phyloP scores from a whole-genome alignment of 2,329 filamentous ascomycete genomes.

The Westerdykella ornata region DNA sequence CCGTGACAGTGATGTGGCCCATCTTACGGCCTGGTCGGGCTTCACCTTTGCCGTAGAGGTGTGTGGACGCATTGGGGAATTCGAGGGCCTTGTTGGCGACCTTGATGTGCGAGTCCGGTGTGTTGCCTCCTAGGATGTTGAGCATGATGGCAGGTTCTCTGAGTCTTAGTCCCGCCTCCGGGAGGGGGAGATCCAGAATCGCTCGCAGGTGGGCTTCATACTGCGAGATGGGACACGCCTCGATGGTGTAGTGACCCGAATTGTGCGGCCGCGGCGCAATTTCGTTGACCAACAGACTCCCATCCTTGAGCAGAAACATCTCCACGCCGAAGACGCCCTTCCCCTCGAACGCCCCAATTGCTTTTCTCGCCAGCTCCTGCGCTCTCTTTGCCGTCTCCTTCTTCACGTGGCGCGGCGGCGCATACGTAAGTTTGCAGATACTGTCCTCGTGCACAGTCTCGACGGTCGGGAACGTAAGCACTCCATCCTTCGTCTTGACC shows the following conservation, averaged over 20 bases:
- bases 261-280: conserved; percentile 81
- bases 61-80: conserved; percentile 58
- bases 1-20: conserved; percentile 82
- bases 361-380: conserved; percentile 68
- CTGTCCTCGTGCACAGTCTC: conserved; percentile 94
- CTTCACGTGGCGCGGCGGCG: conserved; percentile 68
- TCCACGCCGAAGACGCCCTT: conserved; percentile 95
- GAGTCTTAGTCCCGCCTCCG: conserved; percentile 48
- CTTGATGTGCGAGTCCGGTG: conserved; percentile 56
- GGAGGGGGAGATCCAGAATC: conserved; percentile 63
- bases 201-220: conserved; percentile 85
- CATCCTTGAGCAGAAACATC: conserved; percentile 78
- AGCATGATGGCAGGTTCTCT: conserved; percentile 65
- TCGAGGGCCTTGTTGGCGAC: conserved; percentile 52
- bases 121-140: conserved; percentile 69
- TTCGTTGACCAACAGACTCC: conserved; percentile 72
- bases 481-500: conserved; percentile 71
- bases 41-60: conserved; percentile 84
- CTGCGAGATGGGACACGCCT: conserved; percentile 82
- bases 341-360: conserved; percentile 73
- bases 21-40: conserved; percentile 88
- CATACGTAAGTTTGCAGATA: conserved; percentile 88
- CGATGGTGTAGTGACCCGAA: conserved; percentile 91
- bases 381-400: conserved; percentile 57
- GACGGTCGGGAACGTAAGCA: conserved; percentile 76